Evolutionary conservation across 225 moss, liverwort and hornwort species (phyloP).

Genomic region (Rhytidiadelphus loreus): DNA sequence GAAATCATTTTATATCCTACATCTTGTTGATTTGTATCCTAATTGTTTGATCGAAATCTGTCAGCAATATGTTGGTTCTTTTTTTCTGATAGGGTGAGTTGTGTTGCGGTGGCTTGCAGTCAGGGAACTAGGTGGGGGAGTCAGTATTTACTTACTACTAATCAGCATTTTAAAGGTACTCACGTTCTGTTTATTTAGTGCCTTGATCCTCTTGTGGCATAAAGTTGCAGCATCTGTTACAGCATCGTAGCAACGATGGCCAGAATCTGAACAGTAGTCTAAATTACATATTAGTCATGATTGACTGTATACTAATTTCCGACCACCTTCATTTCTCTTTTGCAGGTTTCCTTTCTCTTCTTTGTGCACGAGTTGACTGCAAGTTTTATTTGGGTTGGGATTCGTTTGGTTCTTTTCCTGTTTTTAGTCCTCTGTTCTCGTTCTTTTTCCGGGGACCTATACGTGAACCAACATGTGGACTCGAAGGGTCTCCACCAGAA

Average conservation of each 20-base stretch:
- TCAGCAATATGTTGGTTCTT: neutral
- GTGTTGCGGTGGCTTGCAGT: neutral
- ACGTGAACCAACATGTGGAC: neutral
- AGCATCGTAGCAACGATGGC: neutral
- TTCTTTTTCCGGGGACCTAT: neutral
- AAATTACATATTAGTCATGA: neutral
- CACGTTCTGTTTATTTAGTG: neutral
- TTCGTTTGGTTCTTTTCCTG: neutral
- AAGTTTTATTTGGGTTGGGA: too few species aligned
- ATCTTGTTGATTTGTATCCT: neutral
- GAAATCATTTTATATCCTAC: neutral
- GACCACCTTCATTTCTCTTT: too few species aligned
- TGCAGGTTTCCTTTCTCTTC: too few species aligned
- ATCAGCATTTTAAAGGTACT: neutral
- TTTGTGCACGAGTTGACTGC: too few species aligned
- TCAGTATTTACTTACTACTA: neutral
- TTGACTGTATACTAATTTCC: too few species aligned
- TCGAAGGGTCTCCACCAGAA: neutral
- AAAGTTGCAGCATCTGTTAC: neutral
- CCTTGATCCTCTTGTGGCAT: neutral
- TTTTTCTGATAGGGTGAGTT: neutral
- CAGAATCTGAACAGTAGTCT: neutral
- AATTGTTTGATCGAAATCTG: neutral
- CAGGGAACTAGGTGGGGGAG: neutral
- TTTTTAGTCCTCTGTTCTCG: neutral